phyloP scores from a whole-genome alignment of 2,329 filamentous ascomycete species.

The Lachnellula arida region DNA sequence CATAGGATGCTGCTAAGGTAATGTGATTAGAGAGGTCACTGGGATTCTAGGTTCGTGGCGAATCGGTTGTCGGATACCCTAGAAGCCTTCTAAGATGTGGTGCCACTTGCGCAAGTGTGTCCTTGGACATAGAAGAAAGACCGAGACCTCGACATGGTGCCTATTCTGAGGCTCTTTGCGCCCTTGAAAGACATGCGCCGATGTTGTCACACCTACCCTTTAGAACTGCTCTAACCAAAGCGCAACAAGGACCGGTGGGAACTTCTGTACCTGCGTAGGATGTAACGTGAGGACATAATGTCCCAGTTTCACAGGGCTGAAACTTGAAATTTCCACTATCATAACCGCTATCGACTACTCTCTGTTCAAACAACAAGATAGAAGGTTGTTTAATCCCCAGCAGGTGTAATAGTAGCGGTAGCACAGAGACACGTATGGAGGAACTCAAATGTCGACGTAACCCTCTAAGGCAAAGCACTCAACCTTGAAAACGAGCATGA shows the following conservation, averaged over 20 bases:
- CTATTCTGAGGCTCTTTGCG: slow-evolving; percentile 19
- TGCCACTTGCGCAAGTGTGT: slow-evolving; percentile 3
- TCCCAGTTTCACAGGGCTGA: neutral
- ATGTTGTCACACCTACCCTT: neutral
- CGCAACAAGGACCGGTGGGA: neutral
- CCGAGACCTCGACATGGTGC: slow-evolving; percentile 5
- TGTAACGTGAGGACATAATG: neutral
- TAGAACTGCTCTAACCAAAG: neutral
- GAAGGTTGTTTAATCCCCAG: neutral
- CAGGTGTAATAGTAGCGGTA: neutral
- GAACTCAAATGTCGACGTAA: neutral
- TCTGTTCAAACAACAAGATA: too few relatives aligned
- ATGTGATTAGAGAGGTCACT: slow-evolving; percentile 15
- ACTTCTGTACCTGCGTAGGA: neutral
- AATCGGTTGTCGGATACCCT: slow-evolving; percentile 18
- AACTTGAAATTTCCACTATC: neutral
- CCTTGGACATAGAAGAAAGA: slow-evolving; percentile 8
- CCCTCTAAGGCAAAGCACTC: neutral
- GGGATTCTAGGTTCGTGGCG: slow-evolving; percentile 18
- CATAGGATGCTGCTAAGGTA: slow-evolving; percentile 16
- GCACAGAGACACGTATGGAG: too few relatives aligned
- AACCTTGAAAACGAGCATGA: neutral
- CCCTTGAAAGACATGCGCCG: neutral
- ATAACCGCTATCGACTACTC: neutral
- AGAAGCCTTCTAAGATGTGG: slow-evolving; percentile 9